Evolutionary conservation across 2,329 filamentous ascomycete genomes (phyloP), one percentile per base, ranked within the genome.

Genomic region (Iodosphaeria phyllophila): DNA sequence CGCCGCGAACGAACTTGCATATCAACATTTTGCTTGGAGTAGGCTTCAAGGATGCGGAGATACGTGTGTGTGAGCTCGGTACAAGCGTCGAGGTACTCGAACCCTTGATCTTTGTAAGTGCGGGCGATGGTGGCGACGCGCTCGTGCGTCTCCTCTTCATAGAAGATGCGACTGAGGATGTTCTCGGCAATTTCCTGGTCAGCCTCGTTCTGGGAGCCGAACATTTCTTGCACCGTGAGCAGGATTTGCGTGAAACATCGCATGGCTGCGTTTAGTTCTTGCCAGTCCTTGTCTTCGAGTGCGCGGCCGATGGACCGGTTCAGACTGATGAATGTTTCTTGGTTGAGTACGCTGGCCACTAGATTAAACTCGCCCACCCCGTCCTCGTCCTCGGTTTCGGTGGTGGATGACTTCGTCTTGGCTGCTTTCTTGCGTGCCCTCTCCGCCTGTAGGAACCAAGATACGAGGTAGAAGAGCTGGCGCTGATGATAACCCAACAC

Each of bases 181-280:
- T 98, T 98, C 44, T 98, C 86, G 1, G 89, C 86, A 44, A 98
- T 95, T 38, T 95, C 89, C 42, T 92, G 77, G 36, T 98, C 80
- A n/a, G 93, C 84, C 33, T 93, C 84, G 16, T 79, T 64, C 1
- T 67, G 63, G 1, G 80, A 89, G 23, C 77, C 70, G 2, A 73
- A 60, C 84, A 98, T 95, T 32, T 91, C 80, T 40, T 92, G 83
- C 3, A 95, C 76, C 0, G 84, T 92, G 14, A 92, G 61, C 12
- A 92, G 58, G 35, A 95, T 89, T 43, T 95, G 84, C 0, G 84
- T 95, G 43, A 93, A 92, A 43, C 84, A 93, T 28, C 79, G 74
- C 72, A 95, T 89, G 23, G 78, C 74, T 1, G 86, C 75, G 28
- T 83, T 79, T 10, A 95, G 51, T 37, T 92, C 78, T 27, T 70